Evolutionary conservation across 208 protist genomes (phyloP), one percentile per base, ranked within the genome.

Genomic region (Crithidia fasciculata): DNA sequence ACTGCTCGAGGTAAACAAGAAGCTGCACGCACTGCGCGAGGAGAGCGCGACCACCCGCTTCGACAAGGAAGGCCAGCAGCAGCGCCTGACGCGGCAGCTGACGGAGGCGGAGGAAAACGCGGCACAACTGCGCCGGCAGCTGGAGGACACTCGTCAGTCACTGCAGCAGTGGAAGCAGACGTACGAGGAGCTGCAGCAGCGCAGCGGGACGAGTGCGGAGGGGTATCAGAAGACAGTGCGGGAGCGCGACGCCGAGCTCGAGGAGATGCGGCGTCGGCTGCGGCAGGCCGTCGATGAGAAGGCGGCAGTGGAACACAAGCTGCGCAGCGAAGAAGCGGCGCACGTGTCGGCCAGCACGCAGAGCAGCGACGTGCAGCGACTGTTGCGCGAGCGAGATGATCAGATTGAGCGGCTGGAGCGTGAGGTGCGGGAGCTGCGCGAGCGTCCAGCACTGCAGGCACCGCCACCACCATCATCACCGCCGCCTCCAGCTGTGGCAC

Each of bases 231-330:
- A 76, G 19, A 54, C 76, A 5, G 43, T 89, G 15, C 74, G 65
- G 54, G 79, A 85, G 56, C 80, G 84, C 37, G 88, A 95, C 8
- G 84, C 72, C 36, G 90, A 93, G 78, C 28, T 89, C 15, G 63
- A 69, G 4, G 83, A 69, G 9, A 52, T 79, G 18, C 78, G 59
- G 6, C 69, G 72, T 10, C 81, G 72, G 0, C 54, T 92, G 16
- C 76, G 75, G 6, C 52, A 74, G 3, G 19, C 77, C 44, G 80
- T 68, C 39, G 81, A 83, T 4, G 86, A 93, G 43, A 88, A 85
- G 63, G 62, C 75, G 1, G 44, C 57, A 4, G 44, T 91, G 13
- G 84, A 89, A 66, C 72, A 63, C 7, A 66, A 68, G 9, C 56
- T 88, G 44, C 77, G 76, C 0, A n/a, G 58, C 18, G 76, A 85